Evolutionary conservation across 139 green algal genomes (phyloP), one percentile per base, ranked within the genome.

Genomic region (Coelastrella sp.): DNA sequence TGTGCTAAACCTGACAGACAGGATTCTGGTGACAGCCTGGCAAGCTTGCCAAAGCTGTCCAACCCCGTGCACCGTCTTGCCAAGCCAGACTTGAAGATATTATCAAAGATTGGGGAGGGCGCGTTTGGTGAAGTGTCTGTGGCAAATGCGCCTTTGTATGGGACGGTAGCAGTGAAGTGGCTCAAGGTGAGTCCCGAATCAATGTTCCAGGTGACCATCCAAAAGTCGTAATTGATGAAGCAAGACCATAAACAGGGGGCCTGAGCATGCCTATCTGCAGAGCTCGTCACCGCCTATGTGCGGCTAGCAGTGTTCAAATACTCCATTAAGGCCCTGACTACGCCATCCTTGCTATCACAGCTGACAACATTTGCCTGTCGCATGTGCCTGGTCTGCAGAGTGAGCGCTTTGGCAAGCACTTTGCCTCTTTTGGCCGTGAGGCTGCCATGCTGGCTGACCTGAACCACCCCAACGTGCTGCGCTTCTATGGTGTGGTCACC

Each of bases 381-480:
- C n/a, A 70, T 88, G 59, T 65, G 14, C 60, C 19, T 11, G n/a
- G 7, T 11, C 17, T 75, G 80, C 90, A 94, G 91, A 90, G 83
- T 24, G 93, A 96, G 65, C 93, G 93, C 49, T 94, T 96, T 68
- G 89, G 91, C 65, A 96, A 96, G 91, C 95, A 97, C 90, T 95
- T 86, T 60, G 90, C 94, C n/a, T 96, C 94, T 0, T 99, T 99
- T 93, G 96, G 95, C 93, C 92, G 94, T 10, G 93, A 96, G 96
- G 97, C 97, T 63, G 94, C 97, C 70, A 93, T 97, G 90, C 94
- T 99, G 83, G 92, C 92, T 0, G 91, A 92, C 72, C 93, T 99
- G 22, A 98, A 98, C 92, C 97, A 99, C 92, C 97, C 97, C 85
- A 98, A 99, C 91, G 96, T 99, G 81, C 96, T 99, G 88, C 96